Percentiles rank a stretch among this genome's conserved stretches.
These are phyloP conservation scores for Malania oleifera DNA, from an alignment of 164 flowering plant species.

Conservation along the genomic window DNA sequence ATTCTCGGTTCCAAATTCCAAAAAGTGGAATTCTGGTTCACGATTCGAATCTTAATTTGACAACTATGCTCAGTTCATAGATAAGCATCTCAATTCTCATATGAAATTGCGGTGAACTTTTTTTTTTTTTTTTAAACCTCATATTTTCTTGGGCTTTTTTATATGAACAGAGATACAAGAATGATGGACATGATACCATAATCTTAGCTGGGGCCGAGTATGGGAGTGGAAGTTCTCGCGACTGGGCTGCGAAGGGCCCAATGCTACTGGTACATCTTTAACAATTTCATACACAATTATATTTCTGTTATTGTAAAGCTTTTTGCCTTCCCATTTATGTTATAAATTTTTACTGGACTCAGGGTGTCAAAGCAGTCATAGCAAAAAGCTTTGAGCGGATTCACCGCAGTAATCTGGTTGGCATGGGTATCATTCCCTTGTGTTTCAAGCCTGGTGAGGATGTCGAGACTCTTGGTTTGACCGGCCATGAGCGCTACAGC, in stretches of 20 bases:
- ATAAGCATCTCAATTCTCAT: no score
- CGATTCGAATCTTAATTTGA: no score
- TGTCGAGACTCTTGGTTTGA: slow-evolving; percentile 74
- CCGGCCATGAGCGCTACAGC: slow-evolving; percentile 70
- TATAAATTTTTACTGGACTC: slow-evolving; percentile 8
- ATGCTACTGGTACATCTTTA: slow-evolving; percentile 48
- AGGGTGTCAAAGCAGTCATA: slow-evolving; percentile 92
- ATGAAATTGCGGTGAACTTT: background rate
- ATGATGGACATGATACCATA: slow-evolving; percentile 52
- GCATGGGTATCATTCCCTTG: slow-evolving; percentile 79
- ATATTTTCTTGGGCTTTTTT: no score
- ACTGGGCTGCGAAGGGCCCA: slow-evolving; percentile 92
- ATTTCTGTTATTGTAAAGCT: background rate
- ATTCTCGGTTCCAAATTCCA: no score
- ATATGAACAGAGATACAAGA: slow-evolving; percentile 56
- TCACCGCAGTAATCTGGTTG: slow-evolving; percentile 85
- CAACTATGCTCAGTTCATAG: no score
- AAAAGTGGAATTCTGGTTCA: no score
- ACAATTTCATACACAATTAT: background rate
- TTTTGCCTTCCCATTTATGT: background rate
- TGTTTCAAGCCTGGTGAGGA: slow-evolving; percentile 82
- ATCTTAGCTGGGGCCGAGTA: slow-evolving; percentile 78
- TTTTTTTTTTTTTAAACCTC: no score
- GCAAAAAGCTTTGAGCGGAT: slow-evolving; percentile 92
- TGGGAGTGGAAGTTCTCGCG: slow-evolving; percentile 87